These are phyloP conservation scores for Amorphotheca resinae DNA, from an alignment of 495 filamentous ascomycete species.

Conservation along the genomic window DNA sequence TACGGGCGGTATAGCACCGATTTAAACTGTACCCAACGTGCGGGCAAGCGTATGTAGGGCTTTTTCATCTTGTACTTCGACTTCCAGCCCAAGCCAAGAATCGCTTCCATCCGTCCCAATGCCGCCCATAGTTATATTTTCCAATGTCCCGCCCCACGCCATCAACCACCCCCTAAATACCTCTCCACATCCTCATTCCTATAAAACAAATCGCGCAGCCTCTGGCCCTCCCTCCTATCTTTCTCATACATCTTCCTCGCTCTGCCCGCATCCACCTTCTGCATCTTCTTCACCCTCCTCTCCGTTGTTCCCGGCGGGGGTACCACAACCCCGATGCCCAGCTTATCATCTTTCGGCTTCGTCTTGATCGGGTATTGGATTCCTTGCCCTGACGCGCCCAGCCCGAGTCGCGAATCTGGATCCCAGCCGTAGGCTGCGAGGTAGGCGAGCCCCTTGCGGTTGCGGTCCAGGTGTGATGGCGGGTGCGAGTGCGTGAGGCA, in stretches of 20 bases:
- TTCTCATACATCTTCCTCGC: constrained; percentile 45
- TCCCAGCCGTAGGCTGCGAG: constrained; percentile 79
- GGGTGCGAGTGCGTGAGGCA: constrained; percentile 71
- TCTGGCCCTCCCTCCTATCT: constrained; percentile 50
- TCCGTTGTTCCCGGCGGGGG: constrained; percentile 25
- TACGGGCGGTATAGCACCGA: no score
- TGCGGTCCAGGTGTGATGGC: constrained; percentile 73
- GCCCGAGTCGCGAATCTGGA: constrained; percentile 60
- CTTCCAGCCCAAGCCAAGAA: no score
- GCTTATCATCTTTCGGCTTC: constrained; percentile 57
- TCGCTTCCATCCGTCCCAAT: no score
- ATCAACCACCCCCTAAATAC: constrained; percentile 44
- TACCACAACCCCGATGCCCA: constrained; percentile 52
- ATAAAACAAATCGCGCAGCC: constrained; percentile 54
- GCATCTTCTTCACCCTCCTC: constrained; percentile 38
- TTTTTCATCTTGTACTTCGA: no score
- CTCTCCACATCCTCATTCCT: constrained; percentile 55
- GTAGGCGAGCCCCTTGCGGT: constrained; percentile 59
- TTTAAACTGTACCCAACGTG: no score
- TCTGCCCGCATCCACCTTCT: constrained; percentile 59
- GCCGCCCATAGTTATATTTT: no score
- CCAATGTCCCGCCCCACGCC: no score
- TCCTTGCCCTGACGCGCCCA: constrained; percentile 61
- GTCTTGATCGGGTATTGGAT: constrained; percentile 64
- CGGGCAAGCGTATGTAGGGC: no score